Base-by-base conservation (phyloP, 345 rosid genomes). In the Raphanus raphanistrum region DNA sequence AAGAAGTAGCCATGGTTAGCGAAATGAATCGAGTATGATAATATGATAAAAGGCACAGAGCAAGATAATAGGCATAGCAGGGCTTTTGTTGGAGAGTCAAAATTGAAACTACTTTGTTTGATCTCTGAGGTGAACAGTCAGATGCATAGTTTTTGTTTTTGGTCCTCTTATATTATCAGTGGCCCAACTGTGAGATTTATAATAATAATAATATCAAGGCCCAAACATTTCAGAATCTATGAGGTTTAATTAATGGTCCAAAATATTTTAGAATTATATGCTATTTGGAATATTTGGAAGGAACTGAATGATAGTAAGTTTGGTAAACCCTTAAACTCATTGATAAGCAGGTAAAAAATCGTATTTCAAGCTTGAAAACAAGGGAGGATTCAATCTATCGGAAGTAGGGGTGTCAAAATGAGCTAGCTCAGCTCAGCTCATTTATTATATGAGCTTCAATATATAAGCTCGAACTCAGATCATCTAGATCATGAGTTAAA, bases 71-170 rank as follows among this genome's bases (percentile, higher is more conserved):
- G 54, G 54, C 54, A 45, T 45, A 45, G 9, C 16, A 45, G 52
- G 54, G 16, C 5, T 45, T 45, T 4, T 9, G 45, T 9, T 38
- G 54, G 16, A 52, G 59, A 16, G 59, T 16, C 59, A 60, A 29
- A 31, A 33, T 32, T 66, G 76, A 70, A 69, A n/a, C 62, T 64
- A 66, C 16, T 64, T 50, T 66, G 41, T 38, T 70, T 70, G 57
- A 26, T 69, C 55, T 33, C 15, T 9, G 60, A 61, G 74, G 63
- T 69, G 75, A 70, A 76, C 70, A 54, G 75, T 52, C 8, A 76
- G 55, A 70, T 69, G 54, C 3, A 21, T 77, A 52, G 75, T 59
- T 63, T 77, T 77, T 62, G 57, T 63, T 77, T 77, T 63, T 16
- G 41, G 12, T 71, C 72, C 25, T 38, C 60, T 29, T 38, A 41